Evolutionary conservation across 139 green algal genomes (phyloP), one percentile per base, ranked within the genome.

Genomic region (Micractinium sp.): DNA sequence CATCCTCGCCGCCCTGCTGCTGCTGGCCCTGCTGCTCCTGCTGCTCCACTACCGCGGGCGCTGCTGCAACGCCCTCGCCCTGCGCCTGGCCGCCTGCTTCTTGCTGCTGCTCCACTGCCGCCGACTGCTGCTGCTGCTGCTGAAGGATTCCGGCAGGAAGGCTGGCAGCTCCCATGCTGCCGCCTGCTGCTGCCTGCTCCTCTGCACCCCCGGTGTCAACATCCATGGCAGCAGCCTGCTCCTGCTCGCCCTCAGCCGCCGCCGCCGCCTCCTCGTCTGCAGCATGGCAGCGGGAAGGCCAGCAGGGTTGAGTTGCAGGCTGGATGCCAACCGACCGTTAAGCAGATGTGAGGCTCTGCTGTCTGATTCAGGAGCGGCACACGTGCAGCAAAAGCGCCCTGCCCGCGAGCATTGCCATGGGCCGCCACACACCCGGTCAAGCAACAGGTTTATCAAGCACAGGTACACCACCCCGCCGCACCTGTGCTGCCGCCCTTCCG

Each of bases 91-190:
- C 35, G 12, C 19, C 19, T 81, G 74, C 78, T 15, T 23, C 39
- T 18, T 66, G 39, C 78, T 66, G 78, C 78, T 53, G 19, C 56
- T 75, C 29, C 56, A 53, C 53, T 39, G 60, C 77, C 36, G 36
- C 29, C 47, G 66, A 16, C 39, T 83, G 39, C 79, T 84, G 79
- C 41, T 84, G 79, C 79, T 84, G 25, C 81, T 85, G 83, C 66
- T 87, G 83, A 29, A 33, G 27, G 3, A 7, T 0, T 7, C 27
- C 33, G 31, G 63, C 35, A 33, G 25, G 23, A 18, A n/a, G 14
- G 47, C 80, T 29, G 29, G 1, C 76, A 60, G 56, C 2, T 71
- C 63, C 63, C 22, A 27, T 2, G 63, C 63, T 23, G 63, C 63
- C 73, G n/a, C n/a, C 73, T 39, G 73, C 73, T 25, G 74, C 74